These are phyloP conservation scores for Pezicula rhizophila DNA, from an alignment of 2,329 filamentous ascomycete species.

Conservation along the genomic window DNA sequence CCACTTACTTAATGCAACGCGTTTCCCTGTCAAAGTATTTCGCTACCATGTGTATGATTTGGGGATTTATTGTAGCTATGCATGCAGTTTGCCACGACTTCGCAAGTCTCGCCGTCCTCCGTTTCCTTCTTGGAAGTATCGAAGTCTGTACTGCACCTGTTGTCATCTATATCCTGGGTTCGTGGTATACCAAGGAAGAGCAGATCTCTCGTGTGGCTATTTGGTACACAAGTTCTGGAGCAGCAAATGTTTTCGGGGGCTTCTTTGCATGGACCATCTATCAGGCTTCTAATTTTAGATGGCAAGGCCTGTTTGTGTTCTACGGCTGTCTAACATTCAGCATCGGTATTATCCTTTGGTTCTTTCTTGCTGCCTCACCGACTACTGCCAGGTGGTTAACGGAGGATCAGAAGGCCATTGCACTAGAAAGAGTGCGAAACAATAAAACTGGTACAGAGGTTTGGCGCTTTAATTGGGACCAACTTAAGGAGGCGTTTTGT, in stretches of 20 bases:
- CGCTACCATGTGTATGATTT: constrained; percentile 49
- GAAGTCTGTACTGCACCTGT: constrained; percentile 61
- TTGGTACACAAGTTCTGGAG: constrained; percentile 62
- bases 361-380: not conserved
- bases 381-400: constrained; percentile 15
- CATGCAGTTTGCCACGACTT: constrained; percentile 55
- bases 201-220: constrained; percentile 54
- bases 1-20: constrained; percentile 31
- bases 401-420: constrained; percentile 33
- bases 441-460: constrained; percentile 28
- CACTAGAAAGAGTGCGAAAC: constrained; percentile 43
- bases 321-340: constrained; percentile 7
- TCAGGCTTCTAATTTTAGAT: constrained; percentile 8
- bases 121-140: constrained; percentile 45
- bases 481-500: constrained; percentile 41
- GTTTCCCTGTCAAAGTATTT: constrained; percentile 56
- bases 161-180: constrained; percentile 57
- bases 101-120: constrained; percentile 51
- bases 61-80: constrained; percentile 50
- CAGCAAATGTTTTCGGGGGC: constrained; percentile 54
- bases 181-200: constrained; percentile 65
- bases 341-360: not conserved
- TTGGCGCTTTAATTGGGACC: constrained; percentile 44
- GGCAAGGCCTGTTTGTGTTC: constrained; percentile 36
- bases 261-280: constrained; percentile 39